Conservation (phyloP, 2,329 filamentous ascomycete genomes). For the Fusarium fracticaudum region DNA sequence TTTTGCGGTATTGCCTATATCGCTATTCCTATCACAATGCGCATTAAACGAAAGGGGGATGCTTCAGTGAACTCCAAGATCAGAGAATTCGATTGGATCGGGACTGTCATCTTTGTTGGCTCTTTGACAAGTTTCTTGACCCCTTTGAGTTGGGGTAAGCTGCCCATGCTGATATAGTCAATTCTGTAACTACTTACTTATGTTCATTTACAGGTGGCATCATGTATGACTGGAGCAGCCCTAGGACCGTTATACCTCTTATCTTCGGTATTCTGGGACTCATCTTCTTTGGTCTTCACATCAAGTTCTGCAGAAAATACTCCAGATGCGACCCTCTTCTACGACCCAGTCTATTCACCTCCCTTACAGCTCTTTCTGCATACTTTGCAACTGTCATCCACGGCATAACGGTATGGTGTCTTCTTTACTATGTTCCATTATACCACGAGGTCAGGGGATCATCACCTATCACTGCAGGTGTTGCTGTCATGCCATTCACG, state of each 20-base stretch:
- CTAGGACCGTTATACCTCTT: slow-evolving; percentile 69
- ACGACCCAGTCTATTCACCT: slow-evolving; percentile 38
- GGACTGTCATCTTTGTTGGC: slow-evolving; percentile 67
- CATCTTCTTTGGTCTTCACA: slow-evolving; percentile 30
- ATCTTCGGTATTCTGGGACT: slow-evolving; percentile 61
- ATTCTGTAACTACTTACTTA: slow-evolving; percentile 2
- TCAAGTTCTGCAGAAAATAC: slow-evolving; percentile 32
- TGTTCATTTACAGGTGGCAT: slow-evolving; percentile 59
- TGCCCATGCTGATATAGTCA: not conserved
- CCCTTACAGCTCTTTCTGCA: slow-evolving; percentile 32
- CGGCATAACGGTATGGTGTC: slow-evolving; percentile 36
- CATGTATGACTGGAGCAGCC: slow-evolving; percentile 71
- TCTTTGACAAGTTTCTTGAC: slow-evolving; percentile 58
- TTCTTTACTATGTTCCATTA: slow-evolving; percentile 36
- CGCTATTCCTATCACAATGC: slow-evolving; percentile 32
- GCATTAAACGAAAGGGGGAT: slow-evolving; percentile 26
- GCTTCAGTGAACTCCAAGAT: slow-evolving; percentile 19
- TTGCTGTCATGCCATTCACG: slow-evolving; percentile 66
- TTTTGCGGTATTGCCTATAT: slow-evolving; percentile 49
- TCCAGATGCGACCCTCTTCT: slow-evolving; percentile 36
- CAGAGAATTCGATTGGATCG: slow-evolving; percentile 67
- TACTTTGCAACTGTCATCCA: slow-evolving; percentile 38
- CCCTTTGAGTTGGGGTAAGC: slow-evolving; percentile 37
- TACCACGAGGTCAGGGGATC: slow-evolving; percentile 38
- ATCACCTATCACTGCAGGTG: slow-evolving; percentile 46